These are phyloP conservation scores for Pleurotus cornucopiae DNA, from an alignment of 768 basidiomycete genomes.

Conservation along the genomic window DNA sequence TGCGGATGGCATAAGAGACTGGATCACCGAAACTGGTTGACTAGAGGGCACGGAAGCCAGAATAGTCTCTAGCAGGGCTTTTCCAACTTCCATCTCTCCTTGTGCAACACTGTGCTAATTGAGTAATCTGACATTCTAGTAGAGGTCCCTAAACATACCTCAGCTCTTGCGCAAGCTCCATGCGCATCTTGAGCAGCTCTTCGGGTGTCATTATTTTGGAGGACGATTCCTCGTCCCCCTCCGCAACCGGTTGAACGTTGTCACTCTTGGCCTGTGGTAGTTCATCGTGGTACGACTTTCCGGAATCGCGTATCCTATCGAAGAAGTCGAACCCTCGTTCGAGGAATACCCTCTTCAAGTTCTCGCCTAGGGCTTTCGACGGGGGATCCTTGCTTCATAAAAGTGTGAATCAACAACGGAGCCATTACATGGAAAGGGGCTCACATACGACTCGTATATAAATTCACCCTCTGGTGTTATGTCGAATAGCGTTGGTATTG, in stretches of 20 bases:
- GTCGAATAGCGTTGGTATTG: constrained; percentile 60
- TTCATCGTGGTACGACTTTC: constrained; percentile 8
- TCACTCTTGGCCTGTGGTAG: constrained; percentile 12
- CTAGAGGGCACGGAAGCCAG: constrained; percentile 34
- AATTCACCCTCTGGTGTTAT: constrained; percentile 67
- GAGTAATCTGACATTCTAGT: neutral
- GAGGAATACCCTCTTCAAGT: constrained; percentile 61
- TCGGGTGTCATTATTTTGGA: constrained; percentile 63
- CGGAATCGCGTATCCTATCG: constrained; percentile 28
- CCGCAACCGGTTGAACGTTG: constrained; percentile 15
- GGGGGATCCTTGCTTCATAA: constrained; percentile 48
- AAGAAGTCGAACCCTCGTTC: constrained; percentile 80
- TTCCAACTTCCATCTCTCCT: constrained; percentile 78
- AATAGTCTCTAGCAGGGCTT: constrained; percentile 61
- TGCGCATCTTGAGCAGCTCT: constrained; percentile 69
- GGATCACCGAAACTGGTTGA: constrained; percentile 15
- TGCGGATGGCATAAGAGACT: constrained; percentile 5
- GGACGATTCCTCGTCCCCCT: constrained; percentile 23
- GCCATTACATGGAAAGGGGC: constrained; percentile 7
- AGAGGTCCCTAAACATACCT: constrained; percentile 47
- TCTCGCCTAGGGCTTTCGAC: constrained; percentile 56
- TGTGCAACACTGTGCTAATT: constrained; percentile 51
- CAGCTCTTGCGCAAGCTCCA: constrained; percentile 66
- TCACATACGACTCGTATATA: constrained; percentile 67
- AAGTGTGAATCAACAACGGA: constrained; percentile 10